A percentile compares a stretch with the other conserved stretches of the same genome.
Conservation (phyloP, 148 eudicot genomes). For the Agrostemma githago region DNA sequence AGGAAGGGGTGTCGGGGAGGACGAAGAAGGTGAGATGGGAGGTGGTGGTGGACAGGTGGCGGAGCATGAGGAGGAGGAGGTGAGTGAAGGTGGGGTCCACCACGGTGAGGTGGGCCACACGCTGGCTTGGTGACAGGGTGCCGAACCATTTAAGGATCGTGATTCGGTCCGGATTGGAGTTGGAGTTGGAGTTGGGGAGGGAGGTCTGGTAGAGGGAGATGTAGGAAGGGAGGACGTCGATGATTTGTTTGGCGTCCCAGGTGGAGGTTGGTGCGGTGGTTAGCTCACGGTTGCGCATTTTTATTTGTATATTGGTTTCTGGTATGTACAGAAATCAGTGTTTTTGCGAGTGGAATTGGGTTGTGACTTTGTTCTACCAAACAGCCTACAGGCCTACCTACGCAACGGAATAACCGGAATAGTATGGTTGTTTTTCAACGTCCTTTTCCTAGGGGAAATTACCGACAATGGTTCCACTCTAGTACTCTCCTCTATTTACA, state of each 20-base stretch:
- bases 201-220: constrained; percentile 67
- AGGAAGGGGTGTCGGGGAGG: constrained; percentile 52
- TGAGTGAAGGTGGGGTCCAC: constrained; percentile 50
- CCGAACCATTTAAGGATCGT: constrained; percentile 70
- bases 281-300: constrained; percentile 5
- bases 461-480: too few species aligned
- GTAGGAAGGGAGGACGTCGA: constrained; percentile 80
- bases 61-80: constrained; percentile 59
- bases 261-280: constrained; percentile 16
- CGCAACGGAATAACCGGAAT: too few species aligned
- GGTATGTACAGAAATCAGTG: background rate
- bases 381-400: too few species aligned
- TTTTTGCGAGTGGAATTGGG: background rate
- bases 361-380: too few species aligned
- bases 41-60: constrained; percentile 10
- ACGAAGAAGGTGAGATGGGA: constrained; percentile 50
- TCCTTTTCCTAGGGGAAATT: too few species aligned
- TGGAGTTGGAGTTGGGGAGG: constrained; percentile 15
- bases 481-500: too few species aligned
- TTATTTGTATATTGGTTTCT: background rate
- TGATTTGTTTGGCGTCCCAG: constrained; percentile 50
- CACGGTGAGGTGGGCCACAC: constrained; percentile 66
- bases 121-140: constrained; percentile 59
- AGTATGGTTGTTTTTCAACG: too few species aligned
- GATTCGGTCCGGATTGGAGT: constrained; percentile 31